Percentiles rank a stretch among this genome's conserved stretches.
These are phyloP conservation scores for Iris macrosiphon DNA, from an alignment of 106 monocot species.

Conservation along the genomic window DNA sequence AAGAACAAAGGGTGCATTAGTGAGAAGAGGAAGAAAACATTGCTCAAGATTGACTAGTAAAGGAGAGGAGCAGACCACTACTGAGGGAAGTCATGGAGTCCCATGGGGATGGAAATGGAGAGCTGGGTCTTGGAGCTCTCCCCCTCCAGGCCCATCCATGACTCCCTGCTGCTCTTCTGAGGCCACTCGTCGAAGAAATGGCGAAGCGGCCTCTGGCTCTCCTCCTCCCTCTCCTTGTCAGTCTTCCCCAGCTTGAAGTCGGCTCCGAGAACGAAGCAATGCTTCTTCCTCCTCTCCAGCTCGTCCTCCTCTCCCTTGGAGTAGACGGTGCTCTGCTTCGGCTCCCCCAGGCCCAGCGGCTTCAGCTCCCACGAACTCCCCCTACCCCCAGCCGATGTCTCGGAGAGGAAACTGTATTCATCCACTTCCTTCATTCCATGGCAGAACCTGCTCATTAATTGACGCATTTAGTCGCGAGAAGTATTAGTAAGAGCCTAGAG, in stretches of 20 bases:
- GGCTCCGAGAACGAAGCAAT: conserved; percentile 56
- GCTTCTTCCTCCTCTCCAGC: conserved; percentile 18
- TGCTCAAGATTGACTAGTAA: no score
- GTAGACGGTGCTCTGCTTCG: conserved; percentile 10
- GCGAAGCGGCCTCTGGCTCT: conserved; percentile 6
- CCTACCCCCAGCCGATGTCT: conserved; percentile 8
- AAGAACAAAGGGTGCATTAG: no score
- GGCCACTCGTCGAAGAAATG: conserved; percentile 73
- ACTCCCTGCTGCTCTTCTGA: conserved; percentile 17
- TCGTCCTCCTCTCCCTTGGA: conserved; percentile 7
- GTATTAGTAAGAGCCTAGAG: no score
- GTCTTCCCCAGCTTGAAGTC: conserved; percentile 35
- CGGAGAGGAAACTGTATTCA: conserved; percentile 1
- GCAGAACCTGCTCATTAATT: conserved; percentile 65
- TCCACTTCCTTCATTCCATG: conserved; percentile 51
- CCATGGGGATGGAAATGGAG: conserved; percentile 61
- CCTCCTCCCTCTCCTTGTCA: conserved; percentile 11
- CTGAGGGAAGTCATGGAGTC: conserved; percentile 8
- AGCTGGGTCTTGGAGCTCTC: conserved; percentile 46
- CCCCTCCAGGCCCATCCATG: conserved; percentile 43
- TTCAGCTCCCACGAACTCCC: conserved; percentile 54
- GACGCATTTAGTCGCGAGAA: no score
- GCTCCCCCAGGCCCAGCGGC: conserved; percentile 35
- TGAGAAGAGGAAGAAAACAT: no score
- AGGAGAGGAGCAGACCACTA: not conserved